Base-by-base conservation (phyloP, 148 eudicot species). In the Amaranthus palmeri region DNA sequence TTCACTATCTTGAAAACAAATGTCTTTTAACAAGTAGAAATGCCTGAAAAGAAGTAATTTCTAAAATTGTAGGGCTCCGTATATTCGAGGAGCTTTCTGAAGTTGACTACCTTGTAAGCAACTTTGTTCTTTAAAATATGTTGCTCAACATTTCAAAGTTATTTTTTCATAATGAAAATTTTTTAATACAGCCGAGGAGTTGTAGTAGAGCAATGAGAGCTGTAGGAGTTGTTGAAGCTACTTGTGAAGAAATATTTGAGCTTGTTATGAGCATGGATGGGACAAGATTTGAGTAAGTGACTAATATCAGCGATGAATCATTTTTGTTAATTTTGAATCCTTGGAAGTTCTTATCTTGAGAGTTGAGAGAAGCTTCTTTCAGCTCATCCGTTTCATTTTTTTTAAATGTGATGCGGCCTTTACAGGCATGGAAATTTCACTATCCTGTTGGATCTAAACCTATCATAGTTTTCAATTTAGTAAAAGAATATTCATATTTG, bases 151-250 rank as follows among this genome's bases (percentile, higher is more conserved):
- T 67, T 59, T 61, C 17, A 59, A 60, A 49, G 52, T 67, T 13
- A 60, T 61, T 66, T 47, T 53, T 65, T 67, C 15, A 49, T 85
- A 51, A 51, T 52, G 15, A 12, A 58, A 41, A 54, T 76, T 55
- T 66, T 68, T 66, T 66, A 74, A 49, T 85, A 79, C 87, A 96
- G 97, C 99, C 99, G 54, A 92, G 96, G 83, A 92, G 99, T 84
- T 96, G 97, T 85, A 96, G 99, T 80, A 85, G 97, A 85, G 99
- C 97, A 61, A 96, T 92, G 99, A 96, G 88, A 82, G 99, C 99
- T 78, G 99, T 88, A 40, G 99, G 99, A 62, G 96, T 96, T 68
- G 99, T 96, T 76, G 99, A 96, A 77, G 95, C 97, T 79, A 85
- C 87, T 8, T 96, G 99, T 81, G 99, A 50, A 50, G 10, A 50